phyloP scores from a whole-genome alignment of 2,329 filamentous ascomycete genomes.

The Claviceps fusiformis region DNA sequence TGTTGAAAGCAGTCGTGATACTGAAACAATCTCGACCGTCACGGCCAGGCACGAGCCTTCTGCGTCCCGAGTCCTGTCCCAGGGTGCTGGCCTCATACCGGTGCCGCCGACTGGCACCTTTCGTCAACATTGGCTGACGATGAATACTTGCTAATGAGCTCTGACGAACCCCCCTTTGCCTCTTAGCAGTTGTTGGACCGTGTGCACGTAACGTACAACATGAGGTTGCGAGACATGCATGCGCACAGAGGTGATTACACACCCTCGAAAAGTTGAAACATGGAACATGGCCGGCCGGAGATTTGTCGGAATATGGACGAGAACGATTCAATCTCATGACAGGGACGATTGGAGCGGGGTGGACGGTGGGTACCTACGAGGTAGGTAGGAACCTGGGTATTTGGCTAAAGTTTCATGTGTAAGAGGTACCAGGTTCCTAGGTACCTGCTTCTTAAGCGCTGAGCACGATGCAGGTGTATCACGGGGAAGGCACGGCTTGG shows the following conservation, averaged over 20 bases:
- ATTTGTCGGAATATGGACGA: background rate
- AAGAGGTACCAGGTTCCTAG: too few species aligned
- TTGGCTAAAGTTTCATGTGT: too few species aligned
- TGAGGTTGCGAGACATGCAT: too few species aligned
- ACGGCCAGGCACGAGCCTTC: background rate
- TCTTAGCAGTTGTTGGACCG: too few species aligned
- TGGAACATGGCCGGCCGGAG: background rate
- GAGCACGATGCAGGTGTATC: background rate
- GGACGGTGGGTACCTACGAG: too few species aligned
- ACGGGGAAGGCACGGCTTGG: constrained; percentile 1
- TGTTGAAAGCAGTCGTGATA: background rate
- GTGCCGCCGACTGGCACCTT: background rate
- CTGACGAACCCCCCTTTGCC: too few species aligned
- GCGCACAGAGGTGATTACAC: background rate
- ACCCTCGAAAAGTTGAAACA: background rate
- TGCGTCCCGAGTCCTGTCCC: background rate
- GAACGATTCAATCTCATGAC: background rate
- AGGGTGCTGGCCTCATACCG: background rate
- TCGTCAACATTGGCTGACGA: too few species aligned
- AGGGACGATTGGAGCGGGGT: background rate
- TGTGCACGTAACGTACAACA: too few species aligned
- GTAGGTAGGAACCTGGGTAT: too few species aligned
- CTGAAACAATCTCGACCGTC: background rate
- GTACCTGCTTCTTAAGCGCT: background rate
- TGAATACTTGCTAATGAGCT: too few species aligned